Percentiles rank a stretch among this genome's conserved stretches.
Conservation (phyloP, 164 flowering plant species). For the Piper betle region DNA sequence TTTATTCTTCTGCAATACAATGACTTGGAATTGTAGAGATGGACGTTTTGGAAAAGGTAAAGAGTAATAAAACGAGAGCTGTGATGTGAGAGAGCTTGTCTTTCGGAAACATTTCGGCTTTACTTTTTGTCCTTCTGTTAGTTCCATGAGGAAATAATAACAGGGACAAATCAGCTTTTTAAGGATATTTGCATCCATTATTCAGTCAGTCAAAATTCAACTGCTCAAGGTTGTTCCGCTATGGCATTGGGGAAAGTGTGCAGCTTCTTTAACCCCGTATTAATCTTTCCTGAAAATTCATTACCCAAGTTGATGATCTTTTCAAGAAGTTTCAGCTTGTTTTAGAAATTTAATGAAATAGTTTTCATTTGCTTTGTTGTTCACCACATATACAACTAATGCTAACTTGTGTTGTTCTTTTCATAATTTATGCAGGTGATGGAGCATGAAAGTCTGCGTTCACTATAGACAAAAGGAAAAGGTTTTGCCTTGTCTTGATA, state of each 20-base stretch:
- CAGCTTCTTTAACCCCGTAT: too few relatives aligned
- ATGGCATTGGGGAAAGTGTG: too few relatives aligned
- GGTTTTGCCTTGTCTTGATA: slow-evolving; percentile 20
- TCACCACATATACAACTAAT: neutral
- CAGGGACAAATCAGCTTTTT: too few relatives aligned
- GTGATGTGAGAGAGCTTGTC: neutral
- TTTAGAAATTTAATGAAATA: too few relatives aligned
- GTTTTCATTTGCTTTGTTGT: too few relatives aligned
- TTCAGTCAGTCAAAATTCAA: too few relatives aligned
- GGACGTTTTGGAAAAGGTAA: neutral
- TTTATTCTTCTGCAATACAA: neutral
- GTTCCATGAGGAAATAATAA: too few relatives aligned
- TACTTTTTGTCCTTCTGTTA: neutral
- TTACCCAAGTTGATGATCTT: neutral
- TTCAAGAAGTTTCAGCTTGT: neutral
- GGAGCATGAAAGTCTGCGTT: slow-evolving; percentile 16
- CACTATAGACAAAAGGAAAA: slow-evolving; percentile 26
- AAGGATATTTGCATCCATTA: too few relatives aligned
- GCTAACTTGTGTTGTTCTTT: neutral
- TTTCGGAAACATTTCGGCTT: neutral
- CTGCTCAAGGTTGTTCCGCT: too few relatives aligned
- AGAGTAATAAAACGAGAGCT: neutral
- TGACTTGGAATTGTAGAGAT: neutral
- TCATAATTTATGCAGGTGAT: slow-evolving; percentile 47
- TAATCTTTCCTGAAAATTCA: too few relatives aligned